Conservation (phyloP, 306 rosid genomes). For the Lithocarpus polystachyus region DNA sequence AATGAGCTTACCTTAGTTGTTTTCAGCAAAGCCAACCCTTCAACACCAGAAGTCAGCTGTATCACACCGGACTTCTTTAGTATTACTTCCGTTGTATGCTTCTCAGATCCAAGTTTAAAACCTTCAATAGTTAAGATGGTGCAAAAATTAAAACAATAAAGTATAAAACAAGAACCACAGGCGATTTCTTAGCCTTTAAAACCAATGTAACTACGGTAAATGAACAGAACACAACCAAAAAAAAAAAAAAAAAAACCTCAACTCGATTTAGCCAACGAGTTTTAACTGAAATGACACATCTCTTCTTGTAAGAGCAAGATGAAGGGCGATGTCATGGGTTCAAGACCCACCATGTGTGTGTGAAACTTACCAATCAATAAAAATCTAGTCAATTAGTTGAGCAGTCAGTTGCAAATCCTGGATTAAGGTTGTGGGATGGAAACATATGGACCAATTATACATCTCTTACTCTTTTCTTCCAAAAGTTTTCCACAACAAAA, state of each 20-base stretch:
- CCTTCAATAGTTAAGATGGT: conserved; percentile 43
- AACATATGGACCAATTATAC: not conserved
- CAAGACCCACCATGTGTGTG: no score
- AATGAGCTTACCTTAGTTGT: conserved; percentile 66
- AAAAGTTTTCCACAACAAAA: not conserved
- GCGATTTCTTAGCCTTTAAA: not conserved
- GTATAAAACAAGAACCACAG: conserved; percentile 3
- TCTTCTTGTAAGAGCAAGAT: no score
- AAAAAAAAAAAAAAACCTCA: not conserved
- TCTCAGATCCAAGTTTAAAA: conserved; percentile 92
- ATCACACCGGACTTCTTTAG: conserved; percentile 64
- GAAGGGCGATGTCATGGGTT: no score
- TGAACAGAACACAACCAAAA: not conserved
- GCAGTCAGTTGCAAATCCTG: not conserved
- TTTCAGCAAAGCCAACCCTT: conserved; percentile 73
- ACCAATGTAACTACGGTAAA: not conserved
- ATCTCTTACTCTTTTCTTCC: not conserved
- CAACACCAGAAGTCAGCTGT: conserved; percentile 79
- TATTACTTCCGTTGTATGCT: conserved; percentile 71
- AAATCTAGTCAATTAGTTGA: not conserved
- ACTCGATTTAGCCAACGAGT: not conserved
- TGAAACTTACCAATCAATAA: no score
- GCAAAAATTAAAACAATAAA: not conserved
- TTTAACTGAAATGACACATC: no score
- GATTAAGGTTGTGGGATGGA: not conserved